Evolutionary conservation across 345 rosid genomes (phyloP), one percentile per base, ranked within the genome.

Genomic region (Aegle marmelos): DNA sequence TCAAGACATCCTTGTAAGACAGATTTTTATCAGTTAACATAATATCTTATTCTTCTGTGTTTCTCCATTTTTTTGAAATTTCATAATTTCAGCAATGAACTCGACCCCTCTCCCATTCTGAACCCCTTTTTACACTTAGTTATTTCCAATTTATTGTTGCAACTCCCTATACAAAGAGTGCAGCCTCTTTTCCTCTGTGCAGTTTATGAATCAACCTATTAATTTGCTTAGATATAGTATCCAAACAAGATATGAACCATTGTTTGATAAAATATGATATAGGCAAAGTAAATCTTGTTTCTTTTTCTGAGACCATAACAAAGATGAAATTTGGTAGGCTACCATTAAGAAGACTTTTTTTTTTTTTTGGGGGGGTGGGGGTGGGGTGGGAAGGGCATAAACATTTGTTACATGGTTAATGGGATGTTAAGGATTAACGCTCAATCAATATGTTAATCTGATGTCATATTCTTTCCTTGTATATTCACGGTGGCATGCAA

Each of bases 1-100:
- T 75, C 98, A 96, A 96, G 97, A 96, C 85, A 89, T 96, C 82
- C 99, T 96, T 86, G 98, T 96, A 89, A 94, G 97, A 82, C 7
- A 68, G 61, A 71, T 59, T 73, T 70, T 37, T 13, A 19, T 39
- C 58, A 19, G 65, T 41, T 63, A 17, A 30, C 61, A 82, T 39
- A 45, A 63, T 56, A 37, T 70, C 30, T 58, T 25, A 30, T 75
- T 60, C 24, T 57, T 45, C 6, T 69, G 50, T 22, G 6, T 60
- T 22, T 9, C 63, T 54, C 61, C 9, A 11, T 76, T 63, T 64
- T 17, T 65, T 19, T 37, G 24, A 27, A 31, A 61, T 50, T 37
- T 77, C 57, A 64, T 64, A 6, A 48, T 50, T 65, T 53, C 17
- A 27, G 45, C 36, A 56, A 11, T 6, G 25, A 28, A 54, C 31